Percentiles rank a stretch among this genome's conserved stretches.
These are phyloP conservation scores for Arabidopsis lyrata DNA, from an alignment of 441 rosid species.

Conservation along the genomic window DNA sequence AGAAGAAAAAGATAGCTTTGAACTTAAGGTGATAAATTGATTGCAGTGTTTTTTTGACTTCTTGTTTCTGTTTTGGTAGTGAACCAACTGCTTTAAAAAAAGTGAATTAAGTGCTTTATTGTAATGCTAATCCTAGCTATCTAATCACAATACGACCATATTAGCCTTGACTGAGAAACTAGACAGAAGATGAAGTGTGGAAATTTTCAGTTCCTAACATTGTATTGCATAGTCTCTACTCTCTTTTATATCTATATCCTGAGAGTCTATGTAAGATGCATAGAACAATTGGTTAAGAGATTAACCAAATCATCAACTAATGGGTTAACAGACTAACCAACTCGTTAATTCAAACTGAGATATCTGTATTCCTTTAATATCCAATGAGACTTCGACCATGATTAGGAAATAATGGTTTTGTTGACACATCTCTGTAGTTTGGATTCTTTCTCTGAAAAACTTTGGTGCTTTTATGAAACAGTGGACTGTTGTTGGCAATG, in stretches of 20 bases:
- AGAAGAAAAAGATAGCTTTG: slow-evolving; percentile 54
- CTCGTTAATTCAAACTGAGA: background rate
- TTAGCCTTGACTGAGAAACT: background rate
- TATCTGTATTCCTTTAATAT: background rate
- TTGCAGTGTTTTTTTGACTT: slow-evolving; percentile 4
- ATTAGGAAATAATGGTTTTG: background rate
- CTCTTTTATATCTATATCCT: background rate
- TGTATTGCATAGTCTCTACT: background rate
- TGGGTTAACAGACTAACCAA: background rate
- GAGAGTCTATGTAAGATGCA: background rate
- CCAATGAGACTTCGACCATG: background rate
- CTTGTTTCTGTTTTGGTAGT: slow-evolving; percentile 1
- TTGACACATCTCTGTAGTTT: background rate
- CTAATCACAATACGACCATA: background rate
- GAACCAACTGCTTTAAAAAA: background rate
- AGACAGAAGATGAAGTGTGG: background rate
- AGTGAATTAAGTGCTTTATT: slow-evolving; percentile 6
- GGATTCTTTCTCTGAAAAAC: background rate
- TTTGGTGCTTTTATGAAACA: background rate
- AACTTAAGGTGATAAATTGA: slow-evolving; percentile 54
- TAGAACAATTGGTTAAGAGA: background rate
- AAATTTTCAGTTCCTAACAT: background rate
- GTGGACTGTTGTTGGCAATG: background rate
- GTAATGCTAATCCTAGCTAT: slow-evolving; percentile 1
- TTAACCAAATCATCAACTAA: background rate